Conservation (phyloP, 106 monocot genomes). For the Phalaenopsis aphrodite region DNA sequence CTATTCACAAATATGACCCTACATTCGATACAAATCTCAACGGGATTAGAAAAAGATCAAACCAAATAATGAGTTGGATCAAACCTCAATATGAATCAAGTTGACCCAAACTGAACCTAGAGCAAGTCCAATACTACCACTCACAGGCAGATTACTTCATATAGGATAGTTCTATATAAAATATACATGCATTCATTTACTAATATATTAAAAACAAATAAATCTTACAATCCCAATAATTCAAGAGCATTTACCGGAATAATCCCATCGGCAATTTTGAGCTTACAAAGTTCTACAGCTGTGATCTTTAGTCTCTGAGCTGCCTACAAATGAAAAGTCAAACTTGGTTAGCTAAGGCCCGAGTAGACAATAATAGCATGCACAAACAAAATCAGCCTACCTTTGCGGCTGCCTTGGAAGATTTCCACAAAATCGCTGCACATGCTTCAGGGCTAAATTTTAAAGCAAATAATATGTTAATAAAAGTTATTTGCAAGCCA, state of each 20-base stretch:
- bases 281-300: conserved; percentile 50
- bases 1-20: too few relatives aligned
- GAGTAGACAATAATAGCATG: not conserved
- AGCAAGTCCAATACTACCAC: too few relatives aligned
- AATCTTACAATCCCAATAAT: not conserved
- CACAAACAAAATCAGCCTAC: conserved; percentile 14
- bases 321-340: conserved; percentile 33
- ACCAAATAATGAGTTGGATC: too few relatives aligned
- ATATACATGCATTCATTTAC: not conserved
- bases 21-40: too few relatives aligned
- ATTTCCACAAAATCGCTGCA: conserved; percentile 83
- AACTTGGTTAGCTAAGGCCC: not conserved
- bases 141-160: not conserved
- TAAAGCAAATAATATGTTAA: not conserved
- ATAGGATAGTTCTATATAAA: not conserved
- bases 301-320: conserved; percentile 83
- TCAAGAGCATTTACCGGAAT: conserved; percentile 69
- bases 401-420: conserved; percentile 75
- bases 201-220: not conserved
- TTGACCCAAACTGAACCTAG: too few relatives aligned
- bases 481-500: not conserved
- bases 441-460: conserved; percentile 88
- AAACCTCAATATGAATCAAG: too few relatives aligned
- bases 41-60: too few relatives aligned
- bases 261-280: conserved; percentile 73